These are phyloP conservation scores for Sclerotinia minor DNA, from an alignment of 2,329 filamentous ascomycete genomes.

Conservation along the genomic window DNA sequence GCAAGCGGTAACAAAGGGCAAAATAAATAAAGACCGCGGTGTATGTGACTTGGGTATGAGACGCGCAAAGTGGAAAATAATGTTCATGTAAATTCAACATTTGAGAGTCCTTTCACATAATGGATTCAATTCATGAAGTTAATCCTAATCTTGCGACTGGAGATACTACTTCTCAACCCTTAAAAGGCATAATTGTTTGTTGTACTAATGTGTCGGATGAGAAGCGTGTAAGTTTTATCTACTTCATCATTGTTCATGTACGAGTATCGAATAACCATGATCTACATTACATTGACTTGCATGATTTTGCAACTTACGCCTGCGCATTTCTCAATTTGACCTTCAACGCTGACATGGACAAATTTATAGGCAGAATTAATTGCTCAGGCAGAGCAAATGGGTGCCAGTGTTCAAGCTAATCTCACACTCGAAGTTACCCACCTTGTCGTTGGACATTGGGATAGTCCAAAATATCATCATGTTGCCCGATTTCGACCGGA, in stretches of 20 bases:
- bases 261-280: background rate
- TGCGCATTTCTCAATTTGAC: background rate
- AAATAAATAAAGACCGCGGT: constrained; percentile 10
- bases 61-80: constrained; percentile 22
- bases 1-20: constrained; percentile 15
- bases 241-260: background rate
- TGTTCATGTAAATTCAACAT: constrained; percentile 16
- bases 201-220: constrained; percentile 84
- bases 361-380: constrained; percentile 54
- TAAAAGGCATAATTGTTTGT: constrained; percentile 75
- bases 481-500: constrained; percentile 88
- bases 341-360: constrained; percentile 16
- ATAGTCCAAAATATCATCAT: constrained; percentile 93
- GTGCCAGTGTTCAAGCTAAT: constrained; percentile 83
- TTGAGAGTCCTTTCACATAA: background rate
- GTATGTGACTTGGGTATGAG: constrained; percentile 4
- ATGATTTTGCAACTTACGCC: background rate
- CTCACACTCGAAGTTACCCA: constrained; percentile 96
- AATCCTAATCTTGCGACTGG: background rate
- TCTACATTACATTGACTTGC: background rate
- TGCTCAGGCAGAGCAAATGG: constrained; percentile 72
- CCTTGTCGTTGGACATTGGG: constrained; percentile 83
- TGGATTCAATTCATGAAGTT: constrained; percentile 7
- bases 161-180: constrained; percentile 44
- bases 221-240: constrained; percentile 61